Evolutionary conservation across 176 grass and related monocot species (phyloP).

Genomic region (Lolium rigidum): DNA sequence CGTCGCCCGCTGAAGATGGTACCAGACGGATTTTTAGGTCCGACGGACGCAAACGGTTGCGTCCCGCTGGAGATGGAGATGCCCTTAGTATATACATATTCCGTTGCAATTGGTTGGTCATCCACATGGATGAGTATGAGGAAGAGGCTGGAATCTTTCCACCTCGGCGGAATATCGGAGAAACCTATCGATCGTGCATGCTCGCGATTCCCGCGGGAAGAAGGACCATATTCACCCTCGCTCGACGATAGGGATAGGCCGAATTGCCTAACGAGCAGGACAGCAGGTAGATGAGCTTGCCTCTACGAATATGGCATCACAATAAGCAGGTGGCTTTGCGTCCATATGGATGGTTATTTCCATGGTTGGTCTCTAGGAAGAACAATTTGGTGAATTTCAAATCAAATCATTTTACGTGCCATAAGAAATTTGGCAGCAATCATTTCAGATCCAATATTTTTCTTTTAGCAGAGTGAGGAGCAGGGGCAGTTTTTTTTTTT

Average conservation of each 20-base stretch:
- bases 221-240: too few species aligned
- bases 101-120: too few species aligned
- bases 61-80: too few species aligned
- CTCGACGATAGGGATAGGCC: too few species aligned
- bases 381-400: neutral
- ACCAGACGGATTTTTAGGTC: too few species aligned
- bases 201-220: too few species aligned
- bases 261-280: too few species aligned
- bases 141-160: neutral
- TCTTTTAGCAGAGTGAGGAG: neutral
- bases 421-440: neutral
- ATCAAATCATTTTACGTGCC: neutral
- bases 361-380: neutral
- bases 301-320: neutral
- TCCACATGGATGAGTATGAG: neutral
- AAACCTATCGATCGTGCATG: too few species aligned
- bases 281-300: too few species aligned
- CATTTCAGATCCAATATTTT: constrained; percentile 5
- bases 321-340: neutral
- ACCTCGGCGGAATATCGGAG: neutral
- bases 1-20: too few species aligned
- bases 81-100: too few species aligned
- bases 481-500: neutral
- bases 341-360: neutral
- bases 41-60: too few species aligned